Percentiles rank a stretch among this genome's conserved stretches.
Conservation (phyloP, 176 grass and related monocot species). For the Rhynchospora tenuis region DNA sequence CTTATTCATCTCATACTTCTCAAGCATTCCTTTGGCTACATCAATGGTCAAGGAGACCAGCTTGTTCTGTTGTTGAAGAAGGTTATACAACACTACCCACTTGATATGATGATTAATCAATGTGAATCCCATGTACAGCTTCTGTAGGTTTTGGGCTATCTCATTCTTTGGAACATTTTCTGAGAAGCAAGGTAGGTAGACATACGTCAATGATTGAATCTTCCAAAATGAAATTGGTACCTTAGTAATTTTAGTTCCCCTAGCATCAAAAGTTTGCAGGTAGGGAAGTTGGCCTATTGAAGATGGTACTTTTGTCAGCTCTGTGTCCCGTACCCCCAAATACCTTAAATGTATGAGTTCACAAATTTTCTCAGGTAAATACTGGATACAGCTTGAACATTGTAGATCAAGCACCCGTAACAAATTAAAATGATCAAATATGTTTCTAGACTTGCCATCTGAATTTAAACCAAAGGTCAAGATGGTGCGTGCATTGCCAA, state of each 20-base stretch:
- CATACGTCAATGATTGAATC: conserved; percentile 24
- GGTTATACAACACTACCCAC: neutral
- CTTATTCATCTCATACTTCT: neutral
- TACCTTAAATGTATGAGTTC: conserved; percentile 31
- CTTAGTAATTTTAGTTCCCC: neutral
- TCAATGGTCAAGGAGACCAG: conserved; percentile 13
- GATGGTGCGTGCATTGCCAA: conserved; percentile 12
- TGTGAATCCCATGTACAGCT: neutral
- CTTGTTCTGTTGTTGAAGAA: neutral
- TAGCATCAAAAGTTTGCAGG: conserved; percentile 30
- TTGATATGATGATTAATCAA: neutral
- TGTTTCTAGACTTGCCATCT: neutral
- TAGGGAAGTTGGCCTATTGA: conserved; percentile 27
- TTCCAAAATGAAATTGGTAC: conserved; percentile 32
- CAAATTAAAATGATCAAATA: conserved; percentile 2
- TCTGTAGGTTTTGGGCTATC: neutral
- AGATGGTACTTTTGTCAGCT: neutral
- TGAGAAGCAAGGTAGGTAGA: conserved; percentile 16
- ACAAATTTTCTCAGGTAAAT: conserved; percentile 17
- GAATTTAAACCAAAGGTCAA: conserved; percentile 9
- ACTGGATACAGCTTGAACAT: neutral
- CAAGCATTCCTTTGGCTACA: neutral
- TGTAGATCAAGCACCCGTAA: conserved; percentile 41
- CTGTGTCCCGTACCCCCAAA: conserved; percentile 5
- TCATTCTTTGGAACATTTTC: neutral